Conservation (phyloP, 176 grass and related monocot genomes). For the Urochloa ruziziensis region DNA sequence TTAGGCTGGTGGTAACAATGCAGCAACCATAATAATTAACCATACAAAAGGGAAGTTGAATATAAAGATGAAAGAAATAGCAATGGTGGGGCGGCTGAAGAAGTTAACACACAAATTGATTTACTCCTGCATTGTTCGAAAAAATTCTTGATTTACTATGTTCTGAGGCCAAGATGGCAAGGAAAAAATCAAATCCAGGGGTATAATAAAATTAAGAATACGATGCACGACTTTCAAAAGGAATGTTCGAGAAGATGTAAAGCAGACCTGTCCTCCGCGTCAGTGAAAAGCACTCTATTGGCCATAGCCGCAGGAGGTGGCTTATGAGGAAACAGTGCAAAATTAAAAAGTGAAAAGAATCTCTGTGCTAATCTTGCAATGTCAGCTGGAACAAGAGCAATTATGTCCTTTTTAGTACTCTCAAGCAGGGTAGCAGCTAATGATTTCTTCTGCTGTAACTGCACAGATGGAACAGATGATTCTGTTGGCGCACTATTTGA, state of each 20-base stretch:
- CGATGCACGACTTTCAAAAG: neutral
- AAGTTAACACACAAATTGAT: constrained; percentile 24
- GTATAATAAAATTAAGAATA: constrained; percentile 15
- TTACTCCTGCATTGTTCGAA: too few relatives aligned
- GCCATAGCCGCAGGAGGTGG: constrained; percentile 67
- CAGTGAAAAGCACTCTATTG: constrained; percentile 84
- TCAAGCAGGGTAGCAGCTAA: constrained; percentile 88
- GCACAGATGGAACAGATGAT: constrained; percentile 47
- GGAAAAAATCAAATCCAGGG: constrained; percentile 20
- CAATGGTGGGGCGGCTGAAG: neutral
- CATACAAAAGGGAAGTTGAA: constrained; percentile 13
- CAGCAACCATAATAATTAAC: constrained; percentile 36
- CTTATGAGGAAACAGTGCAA: constrained; percentile 72
- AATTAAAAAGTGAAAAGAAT: constrained; percentile 70
- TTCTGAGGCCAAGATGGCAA: constrained; percentile 20
- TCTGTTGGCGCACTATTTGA: constrained; percentile 28
- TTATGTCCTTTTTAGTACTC: constrained; percentile 55
- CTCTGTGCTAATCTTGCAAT: constrained; percentile 71
- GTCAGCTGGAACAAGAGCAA: constrained; percentile 75
- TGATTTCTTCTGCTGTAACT: constrained; percentile 70
- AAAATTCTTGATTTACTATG: constrained; percentile 8
- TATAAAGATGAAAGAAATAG: neutral
- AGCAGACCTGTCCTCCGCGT: constrained; percentile 85
- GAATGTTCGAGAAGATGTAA: constrained; percentile 15
- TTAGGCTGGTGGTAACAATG: constrained; percentile 10